Conservation (phyloP, 2,329 filamentous ascomycete species). For the Epichloe gansuensis region DNA sequence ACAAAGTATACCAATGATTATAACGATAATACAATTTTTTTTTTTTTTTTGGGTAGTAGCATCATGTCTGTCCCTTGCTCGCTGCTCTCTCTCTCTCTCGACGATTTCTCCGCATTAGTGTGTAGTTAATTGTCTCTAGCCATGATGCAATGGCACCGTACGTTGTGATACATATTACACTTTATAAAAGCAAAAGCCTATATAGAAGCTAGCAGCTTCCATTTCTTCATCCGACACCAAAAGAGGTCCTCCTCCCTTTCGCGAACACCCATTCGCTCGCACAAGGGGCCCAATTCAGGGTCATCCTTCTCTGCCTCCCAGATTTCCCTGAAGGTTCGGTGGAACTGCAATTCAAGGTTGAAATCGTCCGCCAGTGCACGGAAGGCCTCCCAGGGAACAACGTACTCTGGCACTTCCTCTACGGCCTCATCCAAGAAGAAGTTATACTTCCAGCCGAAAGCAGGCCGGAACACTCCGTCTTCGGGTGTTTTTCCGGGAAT, state of each 20-base stretch:
- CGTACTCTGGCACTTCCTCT: conserved; percentile 91
- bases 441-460: conserved; percentile 96
- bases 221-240: conserved; percentile 76
- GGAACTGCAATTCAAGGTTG: conserved; percentile 90
- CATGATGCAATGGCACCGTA: too few species aligned
- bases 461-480: conserved; percentile 85
- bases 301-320: conserved; percentile 90
- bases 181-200: conserved; percentile 96
- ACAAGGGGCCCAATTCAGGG: conserved; percentile 64
- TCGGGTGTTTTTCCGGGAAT: conserved; percentile 70
- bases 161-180: conserved; percentile 36
- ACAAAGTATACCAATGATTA: conserved; percentile 11
- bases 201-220: conserved; percentile 84
- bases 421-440: conserved; percentile 95
- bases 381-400: conserved; percentile 97
- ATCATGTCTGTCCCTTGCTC: neutral
- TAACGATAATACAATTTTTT: conserved; percentile 4
- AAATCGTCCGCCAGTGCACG: conserved; percentile 91
- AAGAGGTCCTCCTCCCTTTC: conserved; percentile 55
- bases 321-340: conserved; percentile 80
- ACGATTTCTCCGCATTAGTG: neutral
- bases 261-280: conserved; percentile 90
- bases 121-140: too few species aligned
- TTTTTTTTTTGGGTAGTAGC: neutral
- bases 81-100: neutral